Evolutionary conservation across 2,329 filamentous ascomycete species (phyloP).

Genomic region (Lizonia empirigonia): DNA sequence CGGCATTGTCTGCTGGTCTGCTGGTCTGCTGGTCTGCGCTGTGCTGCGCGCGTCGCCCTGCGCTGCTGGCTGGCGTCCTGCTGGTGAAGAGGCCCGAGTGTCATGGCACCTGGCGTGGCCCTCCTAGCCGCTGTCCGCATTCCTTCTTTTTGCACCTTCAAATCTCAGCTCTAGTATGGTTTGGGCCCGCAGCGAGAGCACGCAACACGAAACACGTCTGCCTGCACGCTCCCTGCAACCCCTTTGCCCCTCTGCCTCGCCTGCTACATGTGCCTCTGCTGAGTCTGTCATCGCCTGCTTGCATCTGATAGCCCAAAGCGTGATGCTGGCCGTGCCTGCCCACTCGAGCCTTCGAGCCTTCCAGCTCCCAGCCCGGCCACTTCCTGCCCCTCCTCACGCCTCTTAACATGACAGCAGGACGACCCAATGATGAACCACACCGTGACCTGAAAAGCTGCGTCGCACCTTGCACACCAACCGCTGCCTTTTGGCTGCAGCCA

Average conservation of each 20-base stretch:
- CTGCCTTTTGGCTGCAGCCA: conserved; percentile 7
- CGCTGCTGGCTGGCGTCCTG: conserved; percentile 11
- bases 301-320: too few relatives aligned
- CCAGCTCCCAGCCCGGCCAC: too few relatives aligned
- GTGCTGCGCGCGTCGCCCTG: background rate
- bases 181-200: conserved; percentile 8
- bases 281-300: background rate
- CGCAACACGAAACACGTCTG: background rate
- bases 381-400: conserved; percentile 11
- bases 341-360: conserved; percentile 1
- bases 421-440: conserved; percentile 6
- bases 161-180: conserved; percentile 12
- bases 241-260: background rate
- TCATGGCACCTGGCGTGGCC: conserved; percentile 12
- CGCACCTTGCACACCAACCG: background rate
- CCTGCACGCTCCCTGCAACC: background rate
- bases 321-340: conserved; percentile 8
- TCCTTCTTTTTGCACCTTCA: conserved; percentile 6
- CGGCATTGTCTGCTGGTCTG: too few relatives aligned
- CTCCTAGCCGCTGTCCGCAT: conserved; percentile 14
- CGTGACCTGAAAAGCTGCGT: conserved; percentile 1
- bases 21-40: too few relatives aligned
- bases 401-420: conserved; percentile 6
- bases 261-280: background rate
- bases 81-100: conserved; percentile 16